Conservation (phyloP, 1,284 basidiomycete species). For the Cutaneotrichosporon sp. region DNA sequence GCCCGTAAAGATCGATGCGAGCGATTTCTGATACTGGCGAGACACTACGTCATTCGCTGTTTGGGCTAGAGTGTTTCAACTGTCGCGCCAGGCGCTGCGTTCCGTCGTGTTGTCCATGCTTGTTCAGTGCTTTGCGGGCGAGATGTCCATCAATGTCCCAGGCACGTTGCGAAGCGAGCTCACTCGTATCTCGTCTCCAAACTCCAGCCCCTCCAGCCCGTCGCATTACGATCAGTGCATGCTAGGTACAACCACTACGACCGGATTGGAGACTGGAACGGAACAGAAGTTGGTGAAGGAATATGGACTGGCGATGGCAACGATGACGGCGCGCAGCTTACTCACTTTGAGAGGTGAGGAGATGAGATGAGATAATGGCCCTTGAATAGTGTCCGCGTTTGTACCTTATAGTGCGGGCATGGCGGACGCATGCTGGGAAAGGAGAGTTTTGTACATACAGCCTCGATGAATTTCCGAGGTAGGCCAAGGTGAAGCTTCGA, state of each 20-base stretch:
- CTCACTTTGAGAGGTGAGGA: not conserved
- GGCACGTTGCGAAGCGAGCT: too few relatives aligned
- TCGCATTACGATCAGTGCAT: slow-evolving; percentile 1
- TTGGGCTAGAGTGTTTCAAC: too few relatives aligned
- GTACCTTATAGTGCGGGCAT: not conserved
- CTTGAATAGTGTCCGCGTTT: not conserved
- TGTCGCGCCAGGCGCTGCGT: too few relatives aligned
- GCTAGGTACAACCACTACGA: slow-evolving; percentile 1
- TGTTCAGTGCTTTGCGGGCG: too few relatives aligned
- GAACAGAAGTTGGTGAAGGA: not conserved
- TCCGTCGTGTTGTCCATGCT: too few relatives aligned
- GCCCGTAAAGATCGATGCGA: too few relatives aligned
- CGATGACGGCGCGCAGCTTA: not conserved
- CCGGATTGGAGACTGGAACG: not conserved
- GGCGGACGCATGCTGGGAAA: not conserved
- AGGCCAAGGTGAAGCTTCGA: not conserved
- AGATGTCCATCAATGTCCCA: too few relatives aligned
- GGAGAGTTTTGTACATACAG: not conserved
- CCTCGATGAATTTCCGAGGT: not conserved
- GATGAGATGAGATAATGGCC: not conserved
- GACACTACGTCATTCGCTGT: too few relatives aligned
- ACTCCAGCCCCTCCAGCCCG: too few relatives aligned
- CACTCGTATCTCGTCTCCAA: too few relatives aligned
- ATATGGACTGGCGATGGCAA: not conserved
- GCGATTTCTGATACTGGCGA: too few relatives aligned